Evolutionary conservation across 1,139 yeast species (phyloP).

Genomic region (Pichiaceae sp.): DNA sequence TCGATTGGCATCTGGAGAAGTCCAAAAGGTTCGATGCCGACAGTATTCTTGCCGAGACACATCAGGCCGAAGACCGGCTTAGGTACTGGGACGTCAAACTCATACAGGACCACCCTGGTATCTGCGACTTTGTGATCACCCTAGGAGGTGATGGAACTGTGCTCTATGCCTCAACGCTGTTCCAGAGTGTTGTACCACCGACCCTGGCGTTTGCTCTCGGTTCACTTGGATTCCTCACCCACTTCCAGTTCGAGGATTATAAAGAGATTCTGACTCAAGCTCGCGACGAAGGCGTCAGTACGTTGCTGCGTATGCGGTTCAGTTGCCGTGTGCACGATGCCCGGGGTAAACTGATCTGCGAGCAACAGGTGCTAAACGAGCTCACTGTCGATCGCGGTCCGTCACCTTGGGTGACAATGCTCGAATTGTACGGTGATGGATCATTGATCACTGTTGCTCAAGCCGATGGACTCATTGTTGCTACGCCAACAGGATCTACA

Average conservation of each 20-base stretch:
- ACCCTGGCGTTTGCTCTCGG: slow-evolving; percentile 79
- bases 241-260: slow-evolving; percentile 66
- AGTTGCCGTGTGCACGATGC: slow-evolving; percentile 49
- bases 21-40: slow-evolving; percentile 56
- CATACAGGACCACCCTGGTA: slow-evolving; percentile 46
- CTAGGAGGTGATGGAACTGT: slow-evolving; percentile 92
- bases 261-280: slow-evolving; percentile 46
- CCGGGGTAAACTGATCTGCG: slow-evolving; percentile 53
- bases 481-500: slow-evolving; percentile 90
- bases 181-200: slow-evolving; percentile 80
- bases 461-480: slow-evolving; percentile 82
- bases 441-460: slow-evolving; percentile 76
- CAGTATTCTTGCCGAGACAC: slow-evolving; percentile 29
- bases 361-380: slow-evolving; percentile 78
- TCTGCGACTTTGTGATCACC: slow-evolving; percentile 70
- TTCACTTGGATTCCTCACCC: slow-evolving; percentile 73
- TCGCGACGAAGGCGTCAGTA: slow-evolving; percentile 61
- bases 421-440: slow-evolving; percentile 79
- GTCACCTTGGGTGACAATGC: slow-evolving; percentile 75
- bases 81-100: slow-evolving; percentile 63
- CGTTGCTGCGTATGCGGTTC: slow-evolving; percentile 75
- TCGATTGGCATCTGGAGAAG: slow-evolving; percentile 53
- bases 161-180: slow-evolving; percentile 66
- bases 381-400: slow-evolving; percentile 85
- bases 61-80: slow-evolving; percentile 35